These are phyloP conservation scores for Danielia oregonensis DNA, from an alignment of 805 yeast species.

Conservation along the genomic window DNA sequence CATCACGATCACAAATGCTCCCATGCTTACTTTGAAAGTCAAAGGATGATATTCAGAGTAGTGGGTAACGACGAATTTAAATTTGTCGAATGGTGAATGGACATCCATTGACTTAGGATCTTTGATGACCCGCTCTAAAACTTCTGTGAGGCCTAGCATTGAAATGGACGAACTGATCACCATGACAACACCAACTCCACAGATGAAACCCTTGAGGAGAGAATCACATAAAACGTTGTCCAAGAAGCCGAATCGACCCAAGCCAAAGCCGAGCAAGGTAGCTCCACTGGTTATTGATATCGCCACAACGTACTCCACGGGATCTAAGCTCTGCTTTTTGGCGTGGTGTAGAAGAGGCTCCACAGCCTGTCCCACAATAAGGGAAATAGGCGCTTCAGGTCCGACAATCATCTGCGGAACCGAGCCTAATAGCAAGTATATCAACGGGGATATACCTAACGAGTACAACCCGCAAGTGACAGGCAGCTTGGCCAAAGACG, in stretches of 20 bases:
- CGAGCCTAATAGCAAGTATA: slow-evolving; percentile 40
- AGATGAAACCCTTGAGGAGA: slow-evolving; percentile 40
- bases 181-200: slow-evolving; percentile 45
- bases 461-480: slow-evolving; percentile 38
- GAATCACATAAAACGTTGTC: slow-evolving; percentile 41
- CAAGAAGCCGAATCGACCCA: slow-evolving; percentile 28
- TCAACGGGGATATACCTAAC: slow-evolving; percentile 36
- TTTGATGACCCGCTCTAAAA: slow-evolving; percentile 37
- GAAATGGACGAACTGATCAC: slow-evolving; percentile 62
- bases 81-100: slow-evolving; percentile 66
- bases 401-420: slow-evolving; percentile 47
- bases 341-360: slow-evolving; percentile 40
- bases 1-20: slow-evolving; percentile 48
- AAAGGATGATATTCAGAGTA: slow-evolving; percentile 46
- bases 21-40: slow-evolving; percentile 59
- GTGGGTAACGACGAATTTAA: slow-evolving; percentile 52
- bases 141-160: slow-evolving; percentile 59
- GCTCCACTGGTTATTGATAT: slow-evolving; percentile 76
- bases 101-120: slow-evolving; percentile 34
- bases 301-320: slow-evolving; percentile 19
- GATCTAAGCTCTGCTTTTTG: slow-evolving; percentile 27
- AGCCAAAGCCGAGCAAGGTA: slow-evolving; percentile 24
- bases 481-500: slow-evolving; percentile 42
- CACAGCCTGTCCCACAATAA: slow-evolving; percentile 45
- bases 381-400: slow-evolving; percentile 44